Evolutionary conservation across 1,284 basidiomycete species (phyloP).

Genomic region (Cystobasidium slooffiae): DNA sequence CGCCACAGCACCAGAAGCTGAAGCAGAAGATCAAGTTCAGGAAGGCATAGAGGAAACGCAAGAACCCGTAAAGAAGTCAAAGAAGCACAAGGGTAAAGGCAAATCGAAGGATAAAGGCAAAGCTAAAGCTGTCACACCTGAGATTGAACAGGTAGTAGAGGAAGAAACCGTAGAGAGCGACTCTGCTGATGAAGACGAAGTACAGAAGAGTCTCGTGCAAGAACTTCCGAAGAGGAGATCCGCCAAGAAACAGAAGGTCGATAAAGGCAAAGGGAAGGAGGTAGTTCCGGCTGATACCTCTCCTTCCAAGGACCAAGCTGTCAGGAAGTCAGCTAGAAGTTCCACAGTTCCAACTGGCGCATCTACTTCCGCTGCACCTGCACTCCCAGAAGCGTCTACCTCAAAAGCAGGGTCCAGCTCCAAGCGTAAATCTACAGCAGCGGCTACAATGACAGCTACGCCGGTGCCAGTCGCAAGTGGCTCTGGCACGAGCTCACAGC

Average conservation of each 20-base stretch:
- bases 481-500: background rate
- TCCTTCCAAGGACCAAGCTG: background rate
- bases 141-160: background rate
- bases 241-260: constrained; percentile 3
- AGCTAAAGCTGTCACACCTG: constrained; percentile 5
- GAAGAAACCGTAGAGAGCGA: background rate
- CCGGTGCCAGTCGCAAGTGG: constrained; percentile 12
- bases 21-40: constrained; percentile 1
- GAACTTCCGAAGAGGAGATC: constrained; percentile 4
- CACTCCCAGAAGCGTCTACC: background rate
- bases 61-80: background rate
- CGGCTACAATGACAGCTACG: background rate
- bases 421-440: background rate
- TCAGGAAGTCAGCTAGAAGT: background rate
- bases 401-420: background rate
- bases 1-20: background rate
- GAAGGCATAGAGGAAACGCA: background rate
- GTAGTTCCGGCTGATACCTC: too few relatives aligned
- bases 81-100: background rate
- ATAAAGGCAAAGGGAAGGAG: background rate
- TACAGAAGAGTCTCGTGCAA: constrained; percentile 24
- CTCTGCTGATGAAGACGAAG: constrained; percentile 3
- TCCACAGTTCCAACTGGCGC: background rate
- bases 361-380: background rate
- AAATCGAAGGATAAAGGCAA: constrained; percentile 12